Percentiles rank a stretch among this genome's conserved stretches.
Evolutionary conservation across 305 asterid species (phyloP).

Genomic region (Fraxinus baroniana): DNA sequence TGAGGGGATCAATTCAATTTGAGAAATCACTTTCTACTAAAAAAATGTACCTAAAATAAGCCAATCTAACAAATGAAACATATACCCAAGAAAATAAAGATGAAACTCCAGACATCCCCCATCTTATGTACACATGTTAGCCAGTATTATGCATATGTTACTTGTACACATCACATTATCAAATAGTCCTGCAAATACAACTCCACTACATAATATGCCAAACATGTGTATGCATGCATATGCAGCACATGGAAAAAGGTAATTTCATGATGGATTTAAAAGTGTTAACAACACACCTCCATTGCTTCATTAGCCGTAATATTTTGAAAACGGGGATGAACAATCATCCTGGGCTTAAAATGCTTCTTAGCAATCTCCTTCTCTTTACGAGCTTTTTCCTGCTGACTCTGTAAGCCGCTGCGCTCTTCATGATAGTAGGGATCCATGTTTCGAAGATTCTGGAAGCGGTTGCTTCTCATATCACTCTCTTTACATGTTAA

Average conservation of each 20-base stretch:
- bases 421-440: conserved; percentile 80
- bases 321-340: conserved; percentile 87
- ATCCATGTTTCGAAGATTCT: conserved; percentile 54
- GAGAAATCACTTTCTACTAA: neutral
- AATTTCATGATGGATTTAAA: conserved; percentile 6
- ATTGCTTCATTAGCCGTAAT: conserved; percentile 85
- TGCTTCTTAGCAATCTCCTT: conserved; percentile 85
- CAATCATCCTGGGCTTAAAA: conserved; percentile 93
- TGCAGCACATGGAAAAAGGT: neutral
- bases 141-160: neutral
- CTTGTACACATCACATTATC: neutral
- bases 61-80: neutral
- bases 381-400: conserved; percentile 74
- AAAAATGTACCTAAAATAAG: neutral
- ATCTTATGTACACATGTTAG: neutral
- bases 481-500: conserved; percentile 83
- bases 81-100: neutral
- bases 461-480: conserved; percentile 59
- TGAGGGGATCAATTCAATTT: neutral
- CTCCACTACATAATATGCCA: neutral
- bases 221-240: neutral
- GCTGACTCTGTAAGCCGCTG: conserved; percentile 45
- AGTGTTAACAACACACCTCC: conserved; percentile 48
- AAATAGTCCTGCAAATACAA: neutral
- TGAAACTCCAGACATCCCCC: neutral